A percentile compares a stretch with the other conserved stretches of the same genome.
phyloP scores from a whole-genome alignment of 2,329 filamentous ascomycete species.

The Aspergillus quadricinctus region DNA sequence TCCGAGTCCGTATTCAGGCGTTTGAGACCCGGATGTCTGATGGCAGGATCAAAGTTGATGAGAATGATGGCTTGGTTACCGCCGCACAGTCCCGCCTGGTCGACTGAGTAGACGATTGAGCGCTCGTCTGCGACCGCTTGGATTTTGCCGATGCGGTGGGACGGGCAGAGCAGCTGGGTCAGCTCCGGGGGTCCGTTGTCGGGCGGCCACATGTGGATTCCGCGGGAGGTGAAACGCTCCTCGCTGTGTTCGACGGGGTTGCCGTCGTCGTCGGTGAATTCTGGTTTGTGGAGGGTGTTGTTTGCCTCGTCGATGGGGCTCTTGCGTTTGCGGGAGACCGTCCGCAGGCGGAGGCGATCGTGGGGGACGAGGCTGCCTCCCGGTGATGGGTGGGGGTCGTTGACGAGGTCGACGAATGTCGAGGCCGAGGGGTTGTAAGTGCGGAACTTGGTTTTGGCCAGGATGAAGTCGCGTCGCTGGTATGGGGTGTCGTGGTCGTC shows the following conservation, averaged over 20 bases:
- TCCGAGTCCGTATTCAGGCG: not conserved
- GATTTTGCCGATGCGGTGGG: slow-evolving; percentile 27
- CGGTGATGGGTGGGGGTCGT: slow-evolving; percentile 29
- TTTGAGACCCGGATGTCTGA: slow-evolving; percentile 24
- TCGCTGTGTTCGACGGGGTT: slow-evolving; percentile 31
- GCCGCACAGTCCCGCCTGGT: slow-evolving; percentile 19
- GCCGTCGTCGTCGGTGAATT: slow-evolving; percentile 21
- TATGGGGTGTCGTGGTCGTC: not conserved
- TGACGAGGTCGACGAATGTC: slow-evolving; percentile 43
- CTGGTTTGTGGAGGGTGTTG: slow-evolving; percentile 26
- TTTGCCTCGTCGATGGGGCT: slow-evolving; percentile 34
- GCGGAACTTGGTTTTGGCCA: slow-evolving; percentile 42
- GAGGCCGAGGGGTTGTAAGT: slow-evolving; percentile 39
- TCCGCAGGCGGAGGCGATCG: slow-evolving; percentile 40
- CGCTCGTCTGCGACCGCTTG: slow-evolving; percentile 37
- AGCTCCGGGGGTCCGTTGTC: slow-evolving; percentile 36
- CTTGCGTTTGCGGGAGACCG: slow-evolving; percentile 41
- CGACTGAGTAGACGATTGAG: slow-evolving; percentile 38
- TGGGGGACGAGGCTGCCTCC: slow-evolving; percentile 24
- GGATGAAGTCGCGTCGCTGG: slow-evolving; percentile 37
- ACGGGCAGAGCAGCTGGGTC: slow-evolving; percentile 37
- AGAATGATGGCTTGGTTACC: slow-evolving; percentile 32
- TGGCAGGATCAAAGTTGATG: slow-evolving; percentile 38
- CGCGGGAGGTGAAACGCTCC: slow-evolving; percentile 36
- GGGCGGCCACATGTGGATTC: slow-evolving; percentile 40